Evolutionary conservation across 2,329 filamentous ascomycete species (phyloP).

Genomic region (Cercospora citrullina): DNA sequence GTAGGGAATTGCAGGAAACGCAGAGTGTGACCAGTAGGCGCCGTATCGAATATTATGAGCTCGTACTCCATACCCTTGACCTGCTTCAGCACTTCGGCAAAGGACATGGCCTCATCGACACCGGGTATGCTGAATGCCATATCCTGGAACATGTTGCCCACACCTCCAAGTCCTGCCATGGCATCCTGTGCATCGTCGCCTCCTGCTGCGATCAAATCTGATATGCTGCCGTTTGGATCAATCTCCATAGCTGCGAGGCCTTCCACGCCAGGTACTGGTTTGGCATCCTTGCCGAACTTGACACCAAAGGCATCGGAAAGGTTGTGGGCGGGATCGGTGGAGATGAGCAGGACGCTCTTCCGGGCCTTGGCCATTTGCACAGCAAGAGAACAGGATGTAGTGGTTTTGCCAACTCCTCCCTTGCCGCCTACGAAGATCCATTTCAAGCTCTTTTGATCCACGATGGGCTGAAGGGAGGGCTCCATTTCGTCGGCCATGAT

Average conservation of each 20-base stretch:
- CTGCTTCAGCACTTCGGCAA: slow-evolving; percentile 98
- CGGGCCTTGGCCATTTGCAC: slow-evolving; percentile 95
- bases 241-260: slow-evolving; percentile 99
- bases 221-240: slow-evolving; percentile 95
- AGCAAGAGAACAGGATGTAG: slow-evolving; percentile 96
- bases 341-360: slow-evolving; percentile 95
- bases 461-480: slow-evolving; percentile 88
- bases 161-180: slow-evolving; percentile 65
- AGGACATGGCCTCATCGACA: slow-evolving; percentile 99
- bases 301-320: slow-evolving; percentile 96
- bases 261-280: slow-evolving; percentile 84
- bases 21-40: slow-evolving; percentile 94
- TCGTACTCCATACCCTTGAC: slow-evolving; percentile 99
- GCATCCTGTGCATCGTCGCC: slow-evolving; percentile 71
- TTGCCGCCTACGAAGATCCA: slow-evolving; percentile 99
- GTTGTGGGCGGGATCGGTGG: slow-evolving; percentile 97
- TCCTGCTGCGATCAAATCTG: slow-evolving; percentile 81
- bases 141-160: slow-evolving; percentile 98
- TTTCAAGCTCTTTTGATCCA: slow-evolving; percentile 90
- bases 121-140: slow-evolving; percentile 95
- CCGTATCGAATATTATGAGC: slow-evolving; percentile 98
- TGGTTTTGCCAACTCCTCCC: slow-evolving; percentile 97
- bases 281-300: slow-evolving; percentile 98
- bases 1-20: slow-evolving; percentile 98
- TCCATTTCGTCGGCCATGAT: slow-evolving; percentile 71